phyloP scores from a whole-genome alignment of 2,329 filamentous ascomycete genomes.

The Clonostachys rosea region DNA sequence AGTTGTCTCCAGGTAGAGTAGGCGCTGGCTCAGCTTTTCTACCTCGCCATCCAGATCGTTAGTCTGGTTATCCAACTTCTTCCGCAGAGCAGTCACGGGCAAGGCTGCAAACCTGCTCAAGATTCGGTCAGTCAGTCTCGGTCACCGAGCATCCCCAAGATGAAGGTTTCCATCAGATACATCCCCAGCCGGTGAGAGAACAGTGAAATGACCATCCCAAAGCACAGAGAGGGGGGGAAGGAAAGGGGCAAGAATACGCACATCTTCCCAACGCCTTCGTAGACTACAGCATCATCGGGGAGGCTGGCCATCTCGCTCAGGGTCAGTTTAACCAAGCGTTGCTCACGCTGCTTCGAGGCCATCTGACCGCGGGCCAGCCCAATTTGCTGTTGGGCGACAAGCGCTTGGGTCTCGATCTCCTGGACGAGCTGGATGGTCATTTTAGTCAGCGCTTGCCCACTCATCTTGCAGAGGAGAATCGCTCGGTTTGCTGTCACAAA shows the following conservation, averaged over 20 bases:
- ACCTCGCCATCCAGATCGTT: conserved; percentile 74
- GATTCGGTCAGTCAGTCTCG: no score
- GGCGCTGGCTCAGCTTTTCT: conserved; percentile 76
- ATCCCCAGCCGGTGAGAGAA: no score
- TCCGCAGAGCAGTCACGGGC: conserved; percentile 67
- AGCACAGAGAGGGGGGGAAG: background rate
- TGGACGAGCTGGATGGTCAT: conserved; percentile 64
- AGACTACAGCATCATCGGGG: conserved; percentile 72
- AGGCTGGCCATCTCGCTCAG: conserved; percentile 76
- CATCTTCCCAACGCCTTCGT: conserved; percentile 98
- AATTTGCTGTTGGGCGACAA: conserved; percentile 89
- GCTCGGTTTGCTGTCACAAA: background rate
- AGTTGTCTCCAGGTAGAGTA: conserved; percentile 91
- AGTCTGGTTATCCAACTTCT: conserved; percentile 71
- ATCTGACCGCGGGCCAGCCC: conserved; percentile 81
- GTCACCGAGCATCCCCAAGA: no score
- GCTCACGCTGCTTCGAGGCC: conserved; percentile 78
- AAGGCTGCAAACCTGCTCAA: conserved; percentile 76
- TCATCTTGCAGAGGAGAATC: background rate
- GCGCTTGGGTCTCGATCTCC: conserved; percentile 89
- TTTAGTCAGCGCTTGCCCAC: background rate
- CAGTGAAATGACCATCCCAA: background rate
- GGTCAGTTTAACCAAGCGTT: conserved; percentile 83
- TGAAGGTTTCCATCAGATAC: no score
- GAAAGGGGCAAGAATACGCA: conserved; percentile 37